phyloP scores from a whole-genome alignment of 805 yeast genomes.

The Hanseniaspora jakobsenii region DNA sequence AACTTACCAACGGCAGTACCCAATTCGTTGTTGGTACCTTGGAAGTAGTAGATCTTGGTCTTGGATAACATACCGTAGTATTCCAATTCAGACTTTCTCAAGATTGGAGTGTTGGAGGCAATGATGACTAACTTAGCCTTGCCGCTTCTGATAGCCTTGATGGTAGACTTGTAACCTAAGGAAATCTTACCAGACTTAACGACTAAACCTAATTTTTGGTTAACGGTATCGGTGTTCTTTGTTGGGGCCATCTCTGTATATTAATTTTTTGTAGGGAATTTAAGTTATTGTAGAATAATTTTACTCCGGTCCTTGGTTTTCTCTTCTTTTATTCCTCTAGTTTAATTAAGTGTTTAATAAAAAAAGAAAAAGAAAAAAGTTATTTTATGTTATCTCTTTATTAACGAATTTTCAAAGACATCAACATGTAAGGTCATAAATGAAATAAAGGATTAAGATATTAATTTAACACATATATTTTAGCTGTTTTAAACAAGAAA shows the following conservation, averaged over 20 bases:
- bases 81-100: conserved; percentile 99
- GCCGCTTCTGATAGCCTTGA: conserved; percentile 96
- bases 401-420: too few species aligned
- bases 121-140: conserved; percentile 96
- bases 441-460: too few species aligned
- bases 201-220: conserved; percentile 95
- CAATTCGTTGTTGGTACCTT: conserved; percentile 99
- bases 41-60: conserved; percentile 95
- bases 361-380: too few species aligned
- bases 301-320: conserved; percentile 31
- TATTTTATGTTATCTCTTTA: too few species aligned
- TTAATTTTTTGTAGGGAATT: too few species aligned
- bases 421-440: too few species aligned
- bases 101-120: conserved; percentile 99
- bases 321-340: too few species aligned
- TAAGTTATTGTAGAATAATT: too few species aligned
- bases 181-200: conserved; percentile 99
- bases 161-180: conserved; percentile 98
- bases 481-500: too few species aligned
- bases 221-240: conserved; percentile 82
- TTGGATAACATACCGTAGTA: conserved; percentile 99
- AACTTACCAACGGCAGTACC: conserved; percentile 99
- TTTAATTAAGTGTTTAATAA: too few species aligned
- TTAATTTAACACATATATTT: too few species aligned
- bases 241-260: conserved; percentile 61